Conservation (phyloP, 306 rosid genomes). For the Fagus sylvatica region DNA sequence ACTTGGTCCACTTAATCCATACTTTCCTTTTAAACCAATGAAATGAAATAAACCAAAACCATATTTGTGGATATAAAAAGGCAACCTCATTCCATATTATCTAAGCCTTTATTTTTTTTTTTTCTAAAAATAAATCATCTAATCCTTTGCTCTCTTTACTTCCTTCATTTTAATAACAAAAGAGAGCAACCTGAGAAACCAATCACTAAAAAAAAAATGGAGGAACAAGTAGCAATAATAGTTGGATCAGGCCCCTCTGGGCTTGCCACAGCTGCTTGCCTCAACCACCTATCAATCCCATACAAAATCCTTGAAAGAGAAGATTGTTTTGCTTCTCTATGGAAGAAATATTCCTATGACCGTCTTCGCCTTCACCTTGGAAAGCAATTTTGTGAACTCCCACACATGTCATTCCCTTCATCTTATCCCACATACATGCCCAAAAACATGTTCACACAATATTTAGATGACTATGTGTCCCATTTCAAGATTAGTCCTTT, state of each 20-base stretch:
- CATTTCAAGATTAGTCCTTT: conserved; percentile 51
- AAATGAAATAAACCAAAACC: too few species aligned
- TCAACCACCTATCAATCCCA: conserved; percentile 41
- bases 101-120: too few species aligned
- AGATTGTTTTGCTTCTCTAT: conserved; percentile 56
- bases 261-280: conserved; percentile 46
- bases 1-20: too few species aligned
- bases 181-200: too few species aligned
- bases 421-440: conserved; percentile 54
- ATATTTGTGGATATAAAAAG: too few species aligned
- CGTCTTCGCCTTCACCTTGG: conserved; percentile 57
- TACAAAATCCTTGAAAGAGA: conserved; percentile 56
- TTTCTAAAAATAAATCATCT: too few species aligned
- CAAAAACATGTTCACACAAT: conserved; percentile 37
- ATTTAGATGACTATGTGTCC: conserved; percentile 40
- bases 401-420: conserved; percentile 44
- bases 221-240: conserved; percentile 37
- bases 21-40: too few species aligned
- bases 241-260: conserved; percentile 71
- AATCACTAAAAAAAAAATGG: conserved; percentile 1
- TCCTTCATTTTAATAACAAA: too few species aligned
- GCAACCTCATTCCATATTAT: too few species aligned
- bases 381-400: conserved; percentile 49
- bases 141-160: too few species aligned
- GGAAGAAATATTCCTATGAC: conserved; percentile 68